Base-by-base conservation (phyloP, 164 flowering plant genomes). In the Macadamia tetraphylla region DNA sequence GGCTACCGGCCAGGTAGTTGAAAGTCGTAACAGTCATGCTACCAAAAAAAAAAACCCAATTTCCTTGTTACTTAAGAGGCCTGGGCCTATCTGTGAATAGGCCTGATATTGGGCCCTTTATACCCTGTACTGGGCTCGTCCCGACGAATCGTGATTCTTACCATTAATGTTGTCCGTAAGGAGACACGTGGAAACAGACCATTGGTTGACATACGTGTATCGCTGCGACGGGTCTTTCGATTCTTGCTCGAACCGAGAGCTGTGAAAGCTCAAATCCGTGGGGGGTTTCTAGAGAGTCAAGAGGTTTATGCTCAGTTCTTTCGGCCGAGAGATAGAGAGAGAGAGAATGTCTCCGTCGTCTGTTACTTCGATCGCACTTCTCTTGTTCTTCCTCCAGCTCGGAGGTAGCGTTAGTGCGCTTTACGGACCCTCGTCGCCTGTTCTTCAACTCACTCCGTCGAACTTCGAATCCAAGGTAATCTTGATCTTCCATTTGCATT, bases 401-500 rank as follows among this genome's bases (percentile, higher is more conserved):
- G 65, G 49, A 70, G 70, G 73, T 46, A 64, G 23, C 9, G 82
- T 71, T 1, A 42, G 67, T 60, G 97, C 96, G 1, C 79, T 93
- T 15, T 93, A 91, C 67, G 88, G 86, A 5, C 79, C 97, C 0
- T 89, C 98, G 6, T 87, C 98, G 9, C 97, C 97, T 6, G 98
- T 89, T 17, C 60, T 89, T 75, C 97, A 89, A 76, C 82, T 93
- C 18, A 88, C 74, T 66, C 89, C 96, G 9, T 78, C 88, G 68
- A 93, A 93, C 76, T 93, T 93, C 86, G 91, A 93, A 78, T 84
- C 94, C 74, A 93, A 93, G 97, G 98, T 86, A 73, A 5, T 35
- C 17, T 29, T 35, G n/a, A 58, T 65, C 63, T 23, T 6, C 23
- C 15, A 2, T 67, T 7, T 49, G n/a, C 43, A 52, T 31, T 32